Evolutionary conservation across 2,329 filamentous ascomycete genomes (phyloP).

Genomic region (Neofusicoccum laricinum): DNA sequence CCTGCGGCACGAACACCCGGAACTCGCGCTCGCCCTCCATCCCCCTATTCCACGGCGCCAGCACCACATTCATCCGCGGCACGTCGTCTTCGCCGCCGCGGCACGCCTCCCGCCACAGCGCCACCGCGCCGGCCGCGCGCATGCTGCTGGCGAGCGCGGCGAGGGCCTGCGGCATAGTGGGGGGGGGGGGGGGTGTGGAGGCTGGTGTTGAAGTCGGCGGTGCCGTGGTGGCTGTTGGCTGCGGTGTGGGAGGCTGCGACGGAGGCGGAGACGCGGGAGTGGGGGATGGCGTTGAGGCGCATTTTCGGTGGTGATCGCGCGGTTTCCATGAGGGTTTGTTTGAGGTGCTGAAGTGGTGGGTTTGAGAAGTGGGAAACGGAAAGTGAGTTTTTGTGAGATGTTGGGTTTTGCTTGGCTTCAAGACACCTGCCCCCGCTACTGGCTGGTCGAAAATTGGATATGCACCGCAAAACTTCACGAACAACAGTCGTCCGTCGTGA

Average conservation of each 20-base stretch:
- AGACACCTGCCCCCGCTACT: no score
- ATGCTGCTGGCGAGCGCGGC: slow-evolving; percentile 36
- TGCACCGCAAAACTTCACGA: no score
- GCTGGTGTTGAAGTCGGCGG: not conserved
- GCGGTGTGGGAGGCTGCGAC: not conserved
- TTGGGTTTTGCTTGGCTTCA: not conserved
- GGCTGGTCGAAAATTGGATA: no score
- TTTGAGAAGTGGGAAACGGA: no score
- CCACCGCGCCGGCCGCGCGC: slow-evolving; percentile 36
- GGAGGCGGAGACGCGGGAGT: not conserved
- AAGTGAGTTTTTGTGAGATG: not conserved
- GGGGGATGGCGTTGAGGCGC: not conserved
- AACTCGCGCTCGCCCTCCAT: slow-evolving; percentile 42
- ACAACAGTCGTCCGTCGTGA: no score
- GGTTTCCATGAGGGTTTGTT: not conserved
- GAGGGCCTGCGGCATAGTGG: slow-evolving; percentile 33
- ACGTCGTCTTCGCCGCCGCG: slow-evolving; percentile 22
- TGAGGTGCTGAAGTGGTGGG: not conserved
- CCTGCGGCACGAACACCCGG: slow-evolving; percentile 44
- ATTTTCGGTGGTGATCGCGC: not conserved
- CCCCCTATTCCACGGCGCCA: slow-evolving; percentile 41
- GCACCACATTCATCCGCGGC: slow-evolving; percentile 33
- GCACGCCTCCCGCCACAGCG: slow-evolving; percentile 9
- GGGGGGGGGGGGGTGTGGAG: not conserved
- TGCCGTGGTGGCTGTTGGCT: not conserved